Evolutionary conservation across 305 asterid species (phyloP).

Genomic region (Ilex paraguariensis): DNA sequence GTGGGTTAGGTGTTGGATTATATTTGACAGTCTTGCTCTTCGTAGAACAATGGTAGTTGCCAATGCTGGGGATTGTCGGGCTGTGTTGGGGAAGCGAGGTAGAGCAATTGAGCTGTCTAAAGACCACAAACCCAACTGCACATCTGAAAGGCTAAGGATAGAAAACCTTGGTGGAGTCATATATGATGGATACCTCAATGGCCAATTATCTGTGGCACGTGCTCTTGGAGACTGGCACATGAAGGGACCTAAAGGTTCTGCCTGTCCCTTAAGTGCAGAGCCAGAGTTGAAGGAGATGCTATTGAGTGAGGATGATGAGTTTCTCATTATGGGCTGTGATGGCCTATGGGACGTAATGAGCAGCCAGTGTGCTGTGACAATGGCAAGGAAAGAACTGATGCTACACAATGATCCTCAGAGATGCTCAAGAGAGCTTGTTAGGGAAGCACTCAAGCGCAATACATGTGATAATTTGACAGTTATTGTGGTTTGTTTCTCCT

Average conservation of each 20-base stretch:
- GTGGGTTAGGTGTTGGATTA: neutral
- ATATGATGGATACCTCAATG: constrained; percentile 83
- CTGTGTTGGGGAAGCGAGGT: constrained; percentile 84
- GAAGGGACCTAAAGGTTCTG: constrained; percentile 80
- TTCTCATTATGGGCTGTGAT: constrained; percentile 79
- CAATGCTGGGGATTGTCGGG: constrained; percentile 93
- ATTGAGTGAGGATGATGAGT: constrained; percentile 78
- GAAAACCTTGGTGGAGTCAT: constrained; percentile 84
- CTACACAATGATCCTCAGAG: constrained; percentile 78
- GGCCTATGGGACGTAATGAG: constrained; percentile 97
- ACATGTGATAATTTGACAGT: constrained; percentile 81
- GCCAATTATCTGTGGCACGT: constrained; percentile 82
- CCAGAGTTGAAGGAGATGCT: constrained; percentile 74
- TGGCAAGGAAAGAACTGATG: constrained; percentile 85
- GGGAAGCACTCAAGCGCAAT: constrained; percentile 78
- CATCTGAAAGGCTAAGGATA: constrained; percentile 61
- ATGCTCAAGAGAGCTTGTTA: constrained; percentile 75
- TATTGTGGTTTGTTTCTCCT: constrained; percentile 67
- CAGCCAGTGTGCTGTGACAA: constrained; percentile 86
- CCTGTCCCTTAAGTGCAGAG: constrained; percentile 73
- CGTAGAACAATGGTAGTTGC: constrained; percentile 60
- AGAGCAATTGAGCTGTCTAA: constrained; percentile 81
- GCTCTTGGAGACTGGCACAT: constrained; percentile 99
- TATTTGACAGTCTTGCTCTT: constrained; percentile 6
- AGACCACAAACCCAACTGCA: constrained; percentile 78